Base-by-base conservation (phyloP, 2,329 filamentous ascomycete genomes). In the Ophiocordyceps camponoti-rufipedis region DNA sequence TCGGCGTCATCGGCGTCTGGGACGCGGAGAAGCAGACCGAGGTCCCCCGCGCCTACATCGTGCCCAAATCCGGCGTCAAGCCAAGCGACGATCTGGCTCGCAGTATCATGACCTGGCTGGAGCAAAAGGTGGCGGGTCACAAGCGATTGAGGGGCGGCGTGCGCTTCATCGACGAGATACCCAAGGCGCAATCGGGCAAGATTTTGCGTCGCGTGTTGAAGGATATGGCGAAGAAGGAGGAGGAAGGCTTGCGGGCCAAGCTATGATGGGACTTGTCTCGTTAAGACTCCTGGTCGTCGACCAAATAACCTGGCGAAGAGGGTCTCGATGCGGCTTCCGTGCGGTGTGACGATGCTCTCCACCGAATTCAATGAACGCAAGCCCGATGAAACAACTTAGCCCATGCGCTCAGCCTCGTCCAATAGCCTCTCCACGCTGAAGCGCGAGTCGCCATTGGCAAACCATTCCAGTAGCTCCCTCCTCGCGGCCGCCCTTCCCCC, bases 361-460 rank as follows among this genome's bases (percentile, higher is more conserved):
- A 5, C 23, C 23, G 23, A 23, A 23, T 23, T 23, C 23, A 5
- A 23, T 5, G n/a, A 23, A 23, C 23, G 5, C 3, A 23, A 23
- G 23, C 23, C 12, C 29, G 29, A n/a, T 31, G 29, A 9, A 12
- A 31, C 14, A 40, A 14, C 38, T 47, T 58, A 78, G 44, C 66
- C 73, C 57, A 93, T 66, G 63, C 79, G 85, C 72, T 96, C 88
- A 0, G 85, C 80, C 69, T 96, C 89, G 52, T 93, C 85, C 49
- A 98, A 63, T 56, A 98, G 61, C 61, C 80, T 79, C 60, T 95
- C 84, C 7, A 98, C 72, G 53, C 75, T 85, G 59, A 98, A 98
- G 45, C 70, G 70, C 47, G 65, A 65, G 63, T 94, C 87, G 0
- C 89, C 91, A 19, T 67, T 70, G 1, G 75, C 81, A 61, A 98